Conservation (phyloP, 306 rosid species). For the Glycine latifolia region DNA sequence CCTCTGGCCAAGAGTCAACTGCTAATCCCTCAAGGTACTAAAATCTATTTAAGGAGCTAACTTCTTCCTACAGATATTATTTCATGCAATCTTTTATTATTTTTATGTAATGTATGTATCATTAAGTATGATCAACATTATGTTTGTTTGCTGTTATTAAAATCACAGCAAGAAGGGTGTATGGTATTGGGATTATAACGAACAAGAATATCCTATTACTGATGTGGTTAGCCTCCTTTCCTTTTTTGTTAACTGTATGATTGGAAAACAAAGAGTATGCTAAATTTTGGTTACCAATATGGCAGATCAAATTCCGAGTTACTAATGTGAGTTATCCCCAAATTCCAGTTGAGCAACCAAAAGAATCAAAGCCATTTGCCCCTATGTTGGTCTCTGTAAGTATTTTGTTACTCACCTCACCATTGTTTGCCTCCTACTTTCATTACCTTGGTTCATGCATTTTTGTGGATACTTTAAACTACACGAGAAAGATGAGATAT, state of each 20-base stretch:
- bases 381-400: conserved; percentile 79
- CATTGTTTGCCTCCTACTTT: too few species aligned
- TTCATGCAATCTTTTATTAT: not conserved
- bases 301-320: conserved; percentile 70
- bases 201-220: conserved; percentile 47
- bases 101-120: not conserved
- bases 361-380: conserved; percentile 78
- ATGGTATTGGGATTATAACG: conserved; percentile 70
- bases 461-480: not conserved
- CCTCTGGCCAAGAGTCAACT: not conserved
- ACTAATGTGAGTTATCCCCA: conserved; percentile 70
- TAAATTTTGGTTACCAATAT: conserved; percentile 42
- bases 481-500: not conserved
- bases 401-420: not conserved
- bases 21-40: not conserved
- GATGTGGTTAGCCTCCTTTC: conserved; percentile 64
- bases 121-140: not conserved
- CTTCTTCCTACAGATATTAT: not conserved
- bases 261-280: conserved; percentile 28
- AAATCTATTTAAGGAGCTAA: not conserved
- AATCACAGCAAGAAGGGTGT: conserved; percentile 59
- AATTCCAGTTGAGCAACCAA: conserved; percentile 70
- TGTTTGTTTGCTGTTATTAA: not conserved
- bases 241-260: conserved; percentile 30
- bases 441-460: not conserved